Conservation (phyloP, 768 basidiomycete genomes). For the Boletales sp. region DNA sequence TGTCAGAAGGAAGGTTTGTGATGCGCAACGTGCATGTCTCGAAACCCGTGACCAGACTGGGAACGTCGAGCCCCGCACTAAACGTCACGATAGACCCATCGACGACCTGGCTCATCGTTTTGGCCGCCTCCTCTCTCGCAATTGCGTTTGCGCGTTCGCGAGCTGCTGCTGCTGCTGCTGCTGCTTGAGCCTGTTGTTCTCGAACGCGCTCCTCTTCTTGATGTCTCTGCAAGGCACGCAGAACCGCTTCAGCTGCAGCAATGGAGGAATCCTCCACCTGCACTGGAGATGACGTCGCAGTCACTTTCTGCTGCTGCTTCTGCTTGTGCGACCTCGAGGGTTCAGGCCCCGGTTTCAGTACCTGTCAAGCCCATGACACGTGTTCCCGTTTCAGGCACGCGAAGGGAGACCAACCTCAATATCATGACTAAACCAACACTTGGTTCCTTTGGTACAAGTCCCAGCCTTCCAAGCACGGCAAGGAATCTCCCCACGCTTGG, state of each 20-base stretch:
- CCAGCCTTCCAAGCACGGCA: conserved; percentile 37
- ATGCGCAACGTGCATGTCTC: conserved; percentile 49
- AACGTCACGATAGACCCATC: conserved; percentile 48
- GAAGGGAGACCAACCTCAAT: conserved; percentile 24
- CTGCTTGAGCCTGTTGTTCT: conserved; percentile 13
- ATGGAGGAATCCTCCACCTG: neutral
- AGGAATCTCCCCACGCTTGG: conserved; percentile 18
- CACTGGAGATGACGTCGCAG: neutral
- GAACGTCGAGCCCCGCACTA: conserved; percentile 46
- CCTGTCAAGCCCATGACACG: neutral
- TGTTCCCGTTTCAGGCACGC: neutral
- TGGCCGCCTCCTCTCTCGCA: conserved; percentile 38
- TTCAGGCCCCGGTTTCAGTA: conserved; percentile 8
- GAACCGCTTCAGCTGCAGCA: neutral
- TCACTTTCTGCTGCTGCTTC: neutral
- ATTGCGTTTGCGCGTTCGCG: conserved; percentile 10
- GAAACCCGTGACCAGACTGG: conserved; percentile 45
- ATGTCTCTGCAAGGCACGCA: neutral
- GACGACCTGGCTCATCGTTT: conserved; percentile 41
- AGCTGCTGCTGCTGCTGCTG: conserved; percentile 8
- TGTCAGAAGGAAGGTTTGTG: conserved; percentile 41
- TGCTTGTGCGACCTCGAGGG: neutral
- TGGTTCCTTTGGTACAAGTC: conserved; percentile 33
- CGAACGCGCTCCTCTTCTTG: neutral
- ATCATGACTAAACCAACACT: conserved; percentile 35